Conservation (phyloP, 176 grass and related monocot genomes). For the Carex kokanica region DNA sequence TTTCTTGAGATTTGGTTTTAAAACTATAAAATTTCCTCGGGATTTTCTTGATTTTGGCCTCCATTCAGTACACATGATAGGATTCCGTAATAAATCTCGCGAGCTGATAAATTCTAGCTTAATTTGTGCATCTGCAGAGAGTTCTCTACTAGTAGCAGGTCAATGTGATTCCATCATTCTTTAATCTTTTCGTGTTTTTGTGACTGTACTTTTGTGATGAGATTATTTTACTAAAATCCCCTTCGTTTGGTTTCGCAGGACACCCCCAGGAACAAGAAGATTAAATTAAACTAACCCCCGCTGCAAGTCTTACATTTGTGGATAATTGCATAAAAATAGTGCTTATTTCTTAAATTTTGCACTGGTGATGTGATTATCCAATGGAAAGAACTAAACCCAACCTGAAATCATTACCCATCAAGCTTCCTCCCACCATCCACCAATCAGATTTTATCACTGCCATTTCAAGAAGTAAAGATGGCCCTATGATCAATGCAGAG, state of each 20-base stretch:
- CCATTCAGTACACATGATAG: neutral
- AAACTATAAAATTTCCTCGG: neutral
- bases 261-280: neutral
- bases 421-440: slow-evolving; percentile 17
- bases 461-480: slow-evolving; percentile 7
- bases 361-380: slow-evolving; percentile 23
- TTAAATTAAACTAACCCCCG: neutral
- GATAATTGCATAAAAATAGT: neutral
- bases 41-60: neutral
- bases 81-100: slow-evolving; percentile 3
- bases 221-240: slow-evolving; percentile 12
- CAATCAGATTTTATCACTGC: neutral
- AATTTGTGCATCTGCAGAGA: neutral
- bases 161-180: neutral
- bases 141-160: neutral
- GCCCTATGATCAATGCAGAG: slow-evolving; percentile 36
- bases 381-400: slow-evolving; percentile 48
- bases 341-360: neutral
- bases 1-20: slow-evolving; percentile 17
- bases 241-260: neutral
- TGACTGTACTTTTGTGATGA: neutral
- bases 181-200: neutral
- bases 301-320: neutral
- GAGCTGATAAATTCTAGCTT: slow-evolving; percentile 1
- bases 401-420: slow-evolving; percentile 34